Base-by-base conservation (phyloP, 257 asterid genomes). In the Paulownia fortunei region DNA sequence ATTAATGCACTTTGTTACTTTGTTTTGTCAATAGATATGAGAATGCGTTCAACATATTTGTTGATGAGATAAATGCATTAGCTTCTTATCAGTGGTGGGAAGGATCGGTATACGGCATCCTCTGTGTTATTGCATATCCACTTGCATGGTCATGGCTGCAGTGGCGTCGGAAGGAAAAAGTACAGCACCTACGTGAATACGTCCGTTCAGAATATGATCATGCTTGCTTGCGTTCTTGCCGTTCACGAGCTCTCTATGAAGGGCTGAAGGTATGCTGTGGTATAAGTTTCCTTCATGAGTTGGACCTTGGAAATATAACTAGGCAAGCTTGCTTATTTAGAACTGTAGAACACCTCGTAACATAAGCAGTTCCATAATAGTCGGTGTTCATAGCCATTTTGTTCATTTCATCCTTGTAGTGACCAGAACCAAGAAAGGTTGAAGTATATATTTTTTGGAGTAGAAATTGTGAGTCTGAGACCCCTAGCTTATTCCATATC, bases 21-120 rank as follows among this genome's bases (percentile, higher is more conserved):
- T 79, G 66, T 47, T 70, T 82, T 74, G 44, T 74, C 82, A 82
- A 82, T 87, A 93, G 98, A 77, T 90, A 93, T 87, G 98, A 93
- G 79, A 96, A 91, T 59, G 97, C 98, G 42, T 93, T 93, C 83
- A 93, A 90, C 89, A 84, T 89, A 82, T 90, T 93, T 88, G 96
- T 90, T 41, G 97, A 91, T 68, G 97, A 92, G 81, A 77, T 90
- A 77, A 93, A 93, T 84, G 87, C 88, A 69, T 86, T 93, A 85
- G 94, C 97, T 80, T 84, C 90, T 72, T 93, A 91, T 84, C 89
- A 91, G 76, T 91, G 97, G 98, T 93, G 98, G 98, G 97, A 91
- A 90, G 98, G 98, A 68, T 91, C 98, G 42, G 81, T 88, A 2
- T 87, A 89, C 36, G 83, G 97, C 73, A 86, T 91, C 61, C 91